Evolutionary conservation across 2,329 filamentous ascomycete species (phyloP).

Genomic region (Cladosporium phlei): DNA sequence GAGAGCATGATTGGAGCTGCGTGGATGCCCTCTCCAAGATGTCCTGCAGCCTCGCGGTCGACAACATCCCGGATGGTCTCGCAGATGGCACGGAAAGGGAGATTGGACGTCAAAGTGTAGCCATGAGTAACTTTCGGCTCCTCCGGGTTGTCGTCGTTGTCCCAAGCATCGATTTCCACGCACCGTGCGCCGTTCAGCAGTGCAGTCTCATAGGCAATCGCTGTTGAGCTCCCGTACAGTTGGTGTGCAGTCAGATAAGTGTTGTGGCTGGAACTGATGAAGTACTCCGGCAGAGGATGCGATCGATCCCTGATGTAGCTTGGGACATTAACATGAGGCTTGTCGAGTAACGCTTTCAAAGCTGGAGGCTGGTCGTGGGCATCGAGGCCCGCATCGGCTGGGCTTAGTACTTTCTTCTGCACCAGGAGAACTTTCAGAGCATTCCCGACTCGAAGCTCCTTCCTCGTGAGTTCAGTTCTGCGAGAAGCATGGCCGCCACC

Average conservation of each 20-base stretch:
- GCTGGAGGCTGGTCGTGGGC: conserved; percentile 41
- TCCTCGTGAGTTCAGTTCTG: conserved; percentile 45
- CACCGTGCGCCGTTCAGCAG: conserved; percentile 61
- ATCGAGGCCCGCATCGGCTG: conserved; percentile 46
- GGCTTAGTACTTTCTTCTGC: conserved; percentile 48
- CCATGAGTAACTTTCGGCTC: conserved; percentile 69
- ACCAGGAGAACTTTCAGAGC: conserved; percentile 54
- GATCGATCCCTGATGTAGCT: conserved; percentile 51
- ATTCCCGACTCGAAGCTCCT: conserved; percentile 55
- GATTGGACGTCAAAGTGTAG: conserved; percentile 62
- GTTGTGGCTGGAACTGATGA: conserved; percentile 69
- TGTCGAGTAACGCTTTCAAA: conserved; percentile 51
- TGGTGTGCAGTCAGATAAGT: conserved; percentile 68
- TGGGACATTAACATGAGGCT: conserved; percentile 56
- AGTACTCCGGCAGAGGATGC: conserved; percentile 63
- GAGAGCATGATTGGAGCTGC: conserved; percentile 60
- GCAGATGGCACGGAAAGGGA: conserved; percentile 61
- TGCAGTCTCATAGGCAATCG: conserved; percentile 59
- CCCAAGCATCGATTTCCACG: conserved; percentile 71
- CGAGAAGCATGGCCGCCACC: conserved; percentile 57
- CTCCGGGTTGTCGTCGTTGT: conserved; percentile 54
- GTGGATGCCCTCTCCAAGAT: conserved; percentile 37
- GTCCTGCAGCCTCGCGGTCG: conserved; percentile 52
- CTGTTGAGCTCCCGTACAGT: conserved; percentile 59
- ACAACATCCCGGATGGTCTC: conserved; percentile 60